A percentile compares a stretch with the other conserved stretches of the same genome.
Conservation (phyloP, 768 basidiomycete species). For the Suillus alpinus region DNA sequence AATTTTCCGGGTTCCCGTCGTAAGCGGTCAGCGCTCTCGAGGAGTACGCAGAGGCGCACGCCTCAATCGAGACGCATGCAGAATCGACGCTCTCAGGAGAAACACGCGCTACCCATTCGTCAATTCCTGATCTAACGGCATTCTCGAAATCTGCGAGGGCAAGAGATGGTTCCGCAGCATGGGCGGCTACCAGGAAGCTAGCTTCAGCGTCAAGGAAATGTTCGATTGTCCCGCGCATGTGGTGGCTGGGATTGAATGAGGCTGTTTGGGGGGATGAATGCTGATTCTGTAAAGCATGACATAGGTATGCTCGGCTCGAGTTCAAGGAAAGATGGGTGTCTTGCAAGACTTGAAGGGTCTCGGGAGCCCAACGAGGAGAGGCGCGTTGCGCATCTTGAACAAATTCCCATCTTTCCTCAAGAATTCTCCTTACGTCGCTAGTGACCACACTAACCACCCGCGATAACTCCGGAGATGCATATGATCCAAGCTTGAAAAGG, state of each 20-base stretch:
- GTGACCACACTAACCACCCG: slow-evolving; percentile 6
- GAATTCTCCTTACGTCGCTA: slow-evolving; percentile 10
- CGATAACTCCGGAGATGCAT: slow-evolving; percentile 16
- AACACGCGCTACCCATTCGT: slow-evolving; percentile 31
- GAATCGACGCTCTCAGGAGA: not conserved
- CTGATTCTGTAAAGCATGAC: slow-evolving; percentile 11
- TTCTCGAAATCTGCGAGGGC: slow-evolving; percentile 38
- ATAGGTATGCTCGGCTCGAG: slow-evolving; percentile 28
- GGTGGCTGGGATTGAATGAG: slow-evolving; percentile 5
- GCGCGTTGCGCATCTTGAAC: slow-evolving; percentile 26
- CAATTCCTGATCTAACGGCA: slow-evolving; percentile 28
- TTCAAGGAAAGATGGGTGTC: slow-evolving; percentile 36
- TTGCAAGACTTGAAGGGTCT: slow-evolving; percentile 20
- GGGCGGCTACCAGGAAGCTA: slow-evolving; percentile 10
- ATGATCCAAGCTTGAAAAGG: slow-evolving; percentile 33
- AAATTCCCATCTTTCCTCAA: slow-evolving; percentile 36
- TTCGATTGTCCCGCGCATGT: slow-evolving; percentile 12
- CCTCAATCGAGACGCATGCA: slow-evolving; percentile 19
- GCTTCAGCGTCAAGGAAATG: slow-evolving; percentile 16
- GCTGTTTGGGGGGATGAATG: not conserved
- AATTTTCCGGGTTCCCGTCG: slow-evolving; percentile 33
- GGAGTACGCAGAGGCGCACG: slow-evolving; percentile 27
- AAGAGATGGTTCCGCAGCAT: slow-evolving; percentile 13
- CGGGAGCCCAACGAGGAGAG: slow-evolving; percentile 30
- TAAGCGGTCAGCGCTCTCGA: slow-evolving; percentile 26